A percentile compares a stretch with the other conserved stretches of the same genome.
phyloP scores from a whole-genome alignment of 768 basidiomycete genomes.

The Lactifluus volemus region DNA sequence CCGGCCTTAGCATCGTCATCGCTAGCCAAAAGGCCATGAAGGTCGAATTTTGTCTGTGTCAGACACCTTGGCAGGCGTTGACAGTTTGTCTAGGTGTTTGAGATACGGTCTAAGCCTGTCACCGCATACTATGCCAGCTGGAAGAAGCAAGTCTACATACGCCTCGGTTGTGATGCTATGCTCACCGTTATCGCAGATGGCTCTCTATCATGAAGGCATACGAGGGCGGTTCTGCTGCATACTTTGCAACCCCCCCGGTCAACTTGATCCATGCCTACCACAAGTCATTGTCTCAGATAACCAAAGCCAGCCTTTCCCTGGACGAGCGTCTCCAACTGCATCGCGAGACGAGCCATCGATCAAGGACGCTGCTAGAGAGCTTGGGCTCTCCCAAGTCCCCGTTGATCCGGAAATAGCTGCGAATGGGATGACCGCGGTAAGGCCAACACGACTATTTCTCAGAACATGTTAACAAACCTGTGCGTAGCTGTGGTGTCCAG shows the following conservation, averaged over 20 bases:
- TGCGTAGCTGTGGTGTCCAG: constrained; percentile 69
- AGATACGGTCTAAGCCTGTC: constrained; percentile 53
- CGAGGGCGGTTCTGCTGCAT: constrained; percentile 69
- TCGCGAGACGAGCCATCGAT: constrained; percentile 57
- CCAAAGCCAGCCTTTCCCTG: constrained; percentile 50
- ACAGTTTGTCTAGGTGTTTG: constrained; percentile 38
- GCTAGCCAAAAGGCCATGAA: constrained; percentile 74
- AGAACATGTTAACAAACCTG: background rate
- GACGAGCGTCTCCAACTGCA: constrained; percentile 74
- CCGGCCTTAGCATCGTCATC: constrained; percentile 81
- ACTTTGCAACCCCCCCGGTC: constrained; percentile 94
- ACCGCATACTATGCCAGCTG: constrained; percentile 83
- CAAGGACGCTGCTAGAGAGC: constrained; percentile 51
- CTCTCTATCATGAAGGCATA: constrained; percentile 92
- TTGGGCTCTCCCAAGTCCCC: constrained; percentile 74
- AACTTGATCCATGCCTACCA: constrained; percentile 91
- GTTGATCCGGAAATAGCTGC: constrained; percentile 54
- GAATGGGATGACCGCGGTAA: constrained; percentile 91
- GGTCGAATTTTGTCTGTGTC: constrained; percentile 27
- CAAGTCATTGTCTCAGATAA: constrained; percentile 70
- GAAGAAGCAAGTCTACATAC: constrained; percentile 50
- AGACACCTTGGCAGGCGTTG: background rate
- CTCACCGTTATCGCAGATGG: constrained; percentile 43
- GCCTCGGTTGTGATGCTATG: background rate
- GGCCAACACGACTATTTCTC: constrained; percentile 13